Percentiles rank a stretch among this genome's conserved stretches.
These are phyloP conservation scores for Tetracladium setigerum DNA, from an alignment of 495 filamentous ascomycete species.

Conservation along the genomic window DNA sequence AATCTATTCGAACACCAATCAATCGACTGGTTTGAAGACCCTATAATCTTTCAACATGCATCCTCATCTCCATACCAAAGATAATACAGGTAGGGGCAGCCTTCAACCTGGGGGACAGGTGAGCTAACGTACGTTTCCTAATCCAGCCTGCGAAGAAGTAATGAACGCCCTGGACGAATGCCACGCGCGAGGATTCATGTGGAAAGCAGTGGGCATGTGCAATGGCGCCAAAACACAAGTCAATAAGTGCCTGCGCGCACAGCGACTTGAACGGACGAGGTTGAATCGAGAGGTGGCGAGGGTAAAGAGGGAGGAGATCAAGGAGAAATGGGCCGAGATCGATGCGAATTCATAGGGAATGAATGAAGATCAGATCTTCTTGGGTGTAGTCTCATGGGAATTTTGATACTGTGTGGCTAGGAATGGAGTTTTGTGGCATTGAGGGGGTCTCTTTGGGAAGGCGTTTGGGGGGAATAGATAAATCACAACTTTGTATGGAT, in stretches of 20 bases:
- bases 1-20: neutral
- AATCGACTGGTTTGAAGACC: neutral
- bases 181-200: conserved; percentile 84
- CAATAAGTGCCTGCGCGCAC: conserved; percentile 70
- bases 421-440: neutral
- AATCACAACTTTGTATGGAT: neutral
- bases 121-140: conserved; percentile 3
- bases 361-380: neutral
- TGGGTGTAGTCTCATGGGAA: neutral
- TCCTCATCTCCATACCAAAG: conserved; percentile 88
- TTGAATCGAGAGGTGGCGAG: conserved; percentile 67
- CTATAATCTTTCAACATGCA: conserved; percentile 59
- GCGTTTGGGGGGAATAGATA: conserved; percentile 1
- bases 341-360: conserved; percentile 55
- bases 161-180: conserved; percentile 93
- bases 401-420: too few species aligned
- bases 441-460: neutral
- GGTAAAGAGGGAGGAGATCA: conserved; percentile 58
- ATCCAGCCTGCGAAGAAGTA: conserved; percentile 89
- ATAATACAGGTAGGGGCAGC: conserved; percentile 68
- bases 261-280: conserved; percentile 68
- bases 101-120: neutral
- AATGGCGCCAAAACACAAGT: conserved; percentile 76
- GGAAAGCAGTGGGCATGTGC: conserved; percentile 84
- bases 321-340: conserved; percentile 74